Percentiles rank a stretch among this genome's conserved stretches.
Conservation (phyloP, 106 monocot genomes). For the Dendrobium nobile region DNA sequence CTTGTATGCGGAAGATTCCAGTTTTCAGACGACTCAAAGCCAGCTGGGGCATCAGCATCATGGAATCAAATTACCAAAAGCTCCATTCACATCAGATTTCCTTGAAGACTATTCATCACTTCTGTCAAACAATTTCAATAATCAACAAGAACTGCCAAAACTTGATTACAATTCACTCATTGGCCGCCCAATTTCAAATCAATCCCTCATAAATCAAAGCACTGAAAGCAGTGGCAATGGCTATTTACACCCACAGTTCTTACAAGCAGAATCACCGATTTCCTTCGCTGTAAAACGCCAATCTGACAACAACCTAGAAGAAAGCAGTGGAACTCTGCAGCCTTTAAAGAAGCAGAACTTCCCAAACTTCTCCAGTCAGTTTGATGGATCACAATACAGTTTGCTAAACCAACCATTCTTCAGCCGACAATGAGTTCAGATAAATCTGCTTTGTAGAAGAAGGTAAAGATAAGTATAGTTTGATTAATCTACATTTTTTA, state of each 20-base stretch:
- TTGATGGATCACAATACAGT: slow-evolving; percentile 16
- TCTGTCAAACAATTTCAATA: slow-evolving; percentile 19
- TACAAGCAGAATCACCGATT: slow-evolving; percentile 9
- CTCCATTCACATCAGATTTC: slow-evolving; percentile 30
- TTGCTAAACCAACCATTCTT: slow-evolving; percentile 14
- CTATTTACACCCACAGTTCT: slow-evolving; percentile 12
- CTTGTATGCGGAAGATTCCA: slow-evolving; percentile 21
- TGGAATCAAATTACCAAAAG: slow-evolving; percentile 18
- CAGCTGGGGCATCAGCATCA: neutral
- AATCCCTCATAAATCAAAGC: neutral
- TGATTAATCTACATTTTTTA: too few species aligned
- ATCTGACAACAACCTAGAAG: slow-evolving; percentile 1
- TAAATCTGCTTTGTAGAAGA: too few species aligned
- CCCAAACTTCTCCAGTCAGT: slow-evolving; percentile 9
- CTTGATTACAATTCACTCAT: neutral
- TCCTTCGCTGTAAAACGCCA: slow-evolving; percentile 14
- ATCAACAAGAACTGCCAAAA: slow-evolving; percentile 22
- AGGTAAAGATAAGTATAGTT: too few species aligned
- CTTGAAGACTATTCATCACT: slow-evolving; percentile 27
- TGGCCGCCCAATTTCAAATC: slow-evolving; percentile 11
- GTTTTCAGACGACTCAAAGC: neutral
- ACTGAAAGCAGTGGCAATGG: slow-evolving; percentile 8
- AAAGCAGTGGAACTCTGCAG: slow-evolving; percentile 3
- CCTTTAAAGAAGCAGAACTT: slow-evolving; percentile 16
- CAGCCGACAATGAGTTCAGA: neutral